phyloP scores from a whole-genome alignment of 1,284 basidiomycete genomes.

The Lignosus rhinocerotis region DNA sequence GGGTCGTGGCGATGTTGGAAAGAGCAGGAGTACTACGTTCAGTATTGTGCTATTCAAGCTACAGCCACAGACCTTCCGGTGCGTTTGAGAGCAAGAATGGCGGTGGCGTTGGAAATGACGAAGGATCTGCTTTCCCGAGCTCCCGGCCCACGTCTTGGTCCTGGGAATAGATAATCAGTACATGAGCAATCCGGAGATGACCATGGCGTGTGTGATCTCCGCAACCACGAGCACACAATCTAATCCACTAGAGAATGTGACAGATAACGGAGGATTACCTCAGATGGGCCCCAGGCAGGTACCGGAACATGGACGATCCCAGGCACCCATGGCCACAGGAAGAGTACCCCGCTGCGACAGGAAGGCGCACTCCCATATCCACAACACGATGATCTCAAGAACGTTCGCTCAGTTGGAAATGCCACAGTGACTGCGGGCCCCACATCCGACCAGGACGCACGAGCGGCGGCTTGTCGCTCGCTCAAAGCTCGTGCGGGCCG shows the following conservation, averaged over 20 bases:
- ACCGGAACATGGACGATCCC: constrained; percentile 1
- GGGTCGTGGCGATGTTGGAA: not conserved
- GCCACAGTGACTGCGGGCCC: constrained; percentile 8
- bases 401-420: constrained; percentile 16
- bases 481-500: constrained; percentile 1
- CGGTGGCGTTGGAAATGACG: constrained; percentile 1
- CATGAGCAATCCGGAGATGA: not conserved
- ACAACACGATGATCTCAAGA: constrained; percentile 19
- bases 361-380: not conserved
- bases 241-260: constrained; percentile 3
- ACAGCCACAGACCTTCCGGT: not conserved
- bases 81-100: not conserved
- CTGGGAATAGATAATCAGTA: not conserved
- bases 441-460: not conserved
- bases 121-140: constrained; percentile 1
- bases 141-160: not conserved
- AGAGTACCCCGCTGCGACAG: not conserved
- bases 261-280: constrained; percentile 12
- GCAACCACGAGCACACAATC: constrained; percentile 11
- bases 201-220: not conserved
- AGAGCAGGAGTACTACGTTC: not conserved
- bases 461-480: not conserved
- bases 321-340: constrained; percentile 6
- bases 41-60: not conserved
- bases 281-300: constrained; percentile 1